A percentile compares a stretch with the other conserved stretches of the same genome.
These are phyloP conservation scores for Penicillium pancosmium DNA, from an alignment of 495 filamentous ascomycete genomes.

Conservation along the genomic window DNA sequence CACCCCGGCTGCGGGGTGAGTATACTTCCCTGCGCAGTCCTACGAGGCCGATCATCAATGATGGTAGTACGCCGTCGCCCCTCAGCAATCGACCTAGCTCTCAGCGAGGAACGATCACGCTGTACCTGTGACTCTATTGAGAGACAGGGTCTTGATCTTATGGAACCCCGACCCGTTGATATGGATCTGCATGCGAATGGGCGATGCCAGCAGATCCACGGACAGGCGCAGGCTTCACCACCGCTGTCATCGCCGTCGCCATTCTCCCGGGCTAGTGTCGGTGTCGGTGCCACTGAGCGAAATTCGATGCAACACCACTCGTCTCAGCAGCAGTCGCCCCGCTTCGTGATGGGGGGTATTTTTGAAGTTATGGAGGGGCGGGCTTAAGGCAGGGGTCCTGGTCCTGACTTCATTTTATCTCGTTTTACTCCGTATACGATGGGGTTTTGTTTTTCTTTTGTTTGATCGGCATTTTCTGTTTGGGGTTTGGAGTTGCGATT, in stretches of 20 bases:
- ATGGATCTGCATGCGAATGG: constrained; percentile 26
- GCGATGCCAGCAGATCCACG: too few relatives aligned
- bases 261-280: neutral
- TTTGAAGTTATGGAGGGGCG: constrained; percentile 53
- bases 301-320: constrained; percentile 25
- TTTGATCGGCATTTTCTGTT: neutral
- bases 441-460: neutral
- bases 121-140: constrained; percentile 43
- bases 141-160: constrained; percentile 43
- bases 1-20: constrained; percentile 22
- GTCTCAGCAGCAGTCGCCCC: constrained; percentile 15
- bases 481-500: neutral
- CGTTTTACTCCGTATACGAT: neutral
- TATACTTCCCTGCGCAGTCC: constrained; percentile 33
- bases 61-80: constrained; percentile 44
- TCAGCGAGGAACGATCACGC: constrained; percentile 45
- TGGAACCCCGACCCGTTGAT: constrained; percentile 50
- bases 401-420: constrained; percentile 6
- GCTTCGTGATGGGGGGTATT: constrained; percentile 51
- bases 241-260: neutral
- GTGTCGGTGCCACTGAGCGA: neutral
- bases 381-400: constrained; percentile 18
- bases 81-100: constrained; percentile 45
- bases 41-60: constrained; percentile 38
- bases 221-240: neutral